Evolutionary conservation across 352 stramenopile genomes (phyloP), one percentile per base, ranked within the genome.

Genomic region (Paralagenidium karlingii): DNA sequence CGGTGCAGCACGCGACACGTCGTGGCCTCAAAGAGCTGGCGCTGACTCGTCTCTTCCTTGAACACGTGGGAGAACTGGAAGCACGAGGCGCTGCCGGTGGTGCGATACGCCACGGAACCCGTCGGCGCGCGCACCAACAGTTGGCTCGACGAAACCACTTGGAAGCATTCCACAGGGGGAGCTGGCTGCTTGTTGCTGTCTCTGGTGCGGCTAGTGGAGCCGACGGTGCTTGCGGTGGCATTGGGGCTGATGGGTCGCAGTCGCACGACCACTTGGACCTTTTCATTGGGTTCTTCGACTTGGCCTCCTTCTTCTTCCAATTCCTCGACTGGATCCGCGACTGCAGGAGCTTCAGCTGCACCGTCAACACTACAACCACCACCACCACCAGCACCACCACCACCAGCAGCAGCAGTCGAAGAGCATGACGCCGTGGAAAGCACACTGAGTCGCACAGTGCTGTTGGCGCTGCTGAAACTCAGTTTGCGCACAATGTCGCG

Each of bases 61-160:
- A 96, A 96, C n/a, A 96, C 89, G 26, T 63, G 66, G 13, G 76
- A 75, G 42, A 90, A 90, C 31, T 82, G 68, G 51, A 90, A 90
- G 22, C 61, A 73, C 37, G 67, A 83, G 34, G 76, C 71, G 3
- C 68, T 78, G 22, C 75, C 74, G 1, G 71, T 87, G 13, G 76
- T 82, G 8, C 73, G 59, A 51, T 84, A 85, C 20, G 71, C 63
- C 47, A 81, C 64, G 22, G 67, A 84, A 3, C 63, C 81, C 60
- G 83, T 82, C 28, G 76, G 71, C 27, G 69, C 63, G 13, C 81
- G 65, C 21, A 58, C 69, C 11, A 90, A 22, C 39, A 89, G 46
- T 32, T 58, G 43, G 38, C 63, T 64, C 34, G 80, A 60, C 19
- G 75, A 83, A 13, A 71, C 26, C 12, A 88, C 69, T 27, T 62